A percentile compares a stretch with the other conserved stretches of the same genome.
phyloP scores from a whole-genome alignment of 169 alveolate species.

The Babesia sp. region DNA sequence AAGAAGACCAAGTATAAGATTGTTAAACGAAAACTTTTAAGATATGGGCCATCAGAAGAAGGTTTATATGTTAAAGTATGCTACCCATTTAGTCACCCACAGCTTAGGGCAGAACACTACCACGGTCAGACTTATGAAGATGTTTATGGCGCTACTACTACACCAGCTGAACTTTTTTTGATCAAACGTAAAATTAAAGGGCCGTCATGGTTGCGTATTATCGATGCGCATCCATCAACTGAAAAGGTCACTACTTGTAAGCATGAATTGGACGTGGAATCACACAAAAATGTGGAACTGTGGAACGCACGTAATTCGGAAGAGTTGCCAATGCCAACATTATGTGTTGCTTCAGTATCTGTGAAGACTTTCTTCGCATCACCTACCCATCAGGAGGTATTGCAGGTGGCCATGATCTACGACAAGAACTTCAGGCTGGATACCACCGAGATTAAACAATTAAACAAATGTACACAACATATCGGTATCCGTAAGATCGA shows the following conservation, averaged over 20 bases:
- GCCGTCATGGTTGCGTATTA: slow-evolving; percentile 80
- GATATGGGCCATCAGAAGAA: slow-evolving; percentile 63
- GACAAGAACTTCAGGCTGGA: slow-evolving; percentile 38
- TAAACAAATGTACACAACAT: slow-evolving; percentile 41
- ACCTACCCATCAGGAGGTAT: slow-evolving; percentile 59
- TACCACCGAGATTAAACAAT: slow-evolving; percentile 14
- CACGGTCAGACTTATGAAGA: slow-evolving; percentile 43
- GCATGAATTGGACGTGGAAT: slow-evolving; percentile 45
- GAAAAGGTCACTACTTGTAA: slow-evolving; percentile 55
- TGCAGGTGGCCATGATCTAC: slow-evolving; percentile 48
- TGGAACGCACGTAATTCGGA: slow-evolving; percentile 54
- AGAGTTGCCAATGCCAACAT: slow-evolving; percentile 45
- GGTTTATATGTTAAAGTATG: slow-evolving; percentile 61
- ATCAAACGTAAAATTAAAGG: slow-evolving; percentile 81
- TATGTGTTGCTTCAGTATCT: slow-evolving; percentile 52
- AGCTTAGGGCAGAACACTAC: slow-evolving; percentile 25
- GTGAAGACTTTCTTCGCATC: slow-evolving; percentile 56
- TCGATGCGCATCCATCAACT: slow-evolving; percentile 4
- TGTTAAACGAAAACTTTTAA: slow-evolving; percentile 61
- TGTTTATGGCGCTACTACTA: slow-evolving; percentile 64
- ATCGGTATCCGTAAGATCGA: slow-evolving; percentile 53
- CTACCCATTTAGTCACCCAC: slow-evolving; percentile 58
- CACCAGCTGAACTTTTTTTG: slow-evolving; percentile 66
- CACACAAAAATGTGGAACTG: slow-evolving; percentile 50
- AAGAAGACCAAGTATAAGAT: slow-evolving; percentile 61